Base-by-base conservation (phyloP, 2,329 filamentous ascomycete genomes). In the Thermothelomyces thermophilus region DNA sequence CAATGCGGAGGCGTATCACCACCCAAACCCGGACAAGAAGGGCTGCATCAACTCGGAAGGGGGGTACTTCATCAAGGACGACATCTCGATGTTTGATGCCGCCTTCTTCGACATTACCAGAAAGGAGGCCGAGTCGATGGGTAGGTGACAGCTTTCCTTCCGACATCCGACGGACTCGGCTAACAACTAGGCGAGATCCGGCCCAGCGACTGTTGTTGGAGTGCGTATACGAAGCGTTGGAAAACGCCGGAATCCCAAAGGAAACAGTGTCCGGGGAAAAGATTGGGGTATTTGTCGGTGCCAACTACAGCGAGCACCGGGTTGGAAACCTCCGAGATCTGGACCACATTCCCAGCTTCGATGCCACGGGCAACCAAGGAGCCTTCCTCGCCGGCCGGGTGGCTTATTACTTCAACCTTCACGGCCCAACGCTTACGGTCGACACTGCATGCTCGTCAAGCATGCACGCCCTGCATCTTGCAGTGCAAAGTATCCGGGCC, bases 41-140 rank as follows among this genome's bases (percentile, higher is more conserved):
- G 68, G 57, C 37, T 43, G 55, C 50, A 56, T 67, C 54, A 68
- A 68, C 50, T 56, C 61, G 4, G 42, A 50, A 3, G 62, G 64
- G 4, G 63, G 65, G 2, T 67, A 66, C 48, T 65, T 68, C 24
- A 55, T 69, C 24, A 53, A 56, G 4, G 56, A 62, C 34, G 63
- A 68, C 33, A 46, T 61, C 3, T 52, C 58, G 8, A 48, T 57
- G 41, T 66, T 64, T 48, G 61, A 68, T 51, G 65, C 62, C 24
- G 56, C 56, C 3, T 70, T 69, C 43, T 69, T 67, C 58, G 62
- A 66, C 30, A 67, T 70, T 16, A 66, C 66, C 2, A 59, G 62
- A 34, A 55, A 60, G 14, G 66, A 70, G 43, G 66, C 66, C 35
- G 58, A 63, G 45, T 56, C 62, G 0, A 68, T 70, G 64, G 64